Evolutionary conservation across 441 rosid species (phyloP).

Genomic region (Bruguiera hainesii): DNA sequence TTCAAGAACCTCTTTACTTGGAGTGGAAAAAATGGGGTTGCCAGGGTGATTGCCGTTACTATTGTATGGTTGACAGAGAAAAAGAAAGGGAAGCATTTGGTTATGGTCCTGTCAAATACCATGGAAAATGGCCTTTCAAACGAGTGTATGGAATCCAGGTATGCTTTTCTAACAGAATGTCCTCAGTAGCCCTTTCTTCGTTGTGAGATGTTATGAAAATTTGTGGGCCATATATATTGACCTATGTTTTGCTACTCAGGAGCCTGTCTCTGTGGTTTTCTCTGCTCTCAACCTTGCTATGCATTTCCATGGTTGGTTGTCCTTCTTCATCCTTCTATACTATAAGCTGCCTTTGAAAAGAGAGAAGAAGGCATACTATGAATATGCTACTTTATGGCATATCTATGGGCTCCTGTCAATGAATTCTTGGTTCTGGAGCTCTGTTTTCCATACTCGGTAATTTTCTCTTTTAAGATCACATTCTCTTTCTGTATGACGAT

Average conservation of each 20-base stretch:
- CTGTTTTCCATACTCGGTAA: conserved; percentile 79
- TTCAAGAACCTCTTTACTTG: conserved; percentile 74
- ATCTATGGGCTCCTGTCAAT: conserved; percentile 63
- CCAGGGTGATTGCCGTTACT: conserved; percentile 76
- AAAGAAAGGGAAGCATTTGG: conserved; percentile 56
- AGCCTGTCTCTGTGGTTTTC: conserved; percentile 82
- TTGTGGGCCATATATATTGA: conserved; percentile 5
- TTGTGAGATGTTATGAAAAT: background rate
- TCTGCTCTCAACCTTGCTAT: conserved; percentile 79
- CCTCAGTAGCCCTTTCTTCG: conserved; percentile 4
- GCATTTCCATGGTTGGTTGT: conserved; percentile 93
- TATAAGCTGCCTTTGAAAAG: conserved; percentile 64
- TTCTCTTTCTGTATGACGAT: conserved; percentile 2
- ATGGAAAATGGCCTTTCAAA: conserved; percentile 95
- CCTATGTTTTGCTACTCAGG: conserved; percentile 39
- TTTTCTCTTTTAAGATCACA: background rate
- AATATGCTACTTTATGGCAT: conserved; percentile 74
- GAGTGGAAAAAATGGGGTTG: conserved; percentile 83
- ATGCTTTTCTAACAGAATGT: conserved; percentile 15
- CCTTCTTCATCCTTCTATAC: conserved; percentile 68
- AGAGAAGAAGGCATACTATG: conserved; percentile 64
- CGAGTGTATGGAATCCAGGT: conserved; percentile 90
- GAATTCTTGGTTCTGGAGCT: conserved; percentile 97
- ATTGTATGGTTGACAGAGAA: conserved; percentile 80
- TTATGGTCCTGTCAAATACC: conserved; percentile 67